Percentiles rank a stretch among this genome's conserved stretches.
These are phyloP conservation scores for Schrenkiella parvula DNA, from an alignment of 345 rosid genomes.

Conservation along the genomic window DNA sequence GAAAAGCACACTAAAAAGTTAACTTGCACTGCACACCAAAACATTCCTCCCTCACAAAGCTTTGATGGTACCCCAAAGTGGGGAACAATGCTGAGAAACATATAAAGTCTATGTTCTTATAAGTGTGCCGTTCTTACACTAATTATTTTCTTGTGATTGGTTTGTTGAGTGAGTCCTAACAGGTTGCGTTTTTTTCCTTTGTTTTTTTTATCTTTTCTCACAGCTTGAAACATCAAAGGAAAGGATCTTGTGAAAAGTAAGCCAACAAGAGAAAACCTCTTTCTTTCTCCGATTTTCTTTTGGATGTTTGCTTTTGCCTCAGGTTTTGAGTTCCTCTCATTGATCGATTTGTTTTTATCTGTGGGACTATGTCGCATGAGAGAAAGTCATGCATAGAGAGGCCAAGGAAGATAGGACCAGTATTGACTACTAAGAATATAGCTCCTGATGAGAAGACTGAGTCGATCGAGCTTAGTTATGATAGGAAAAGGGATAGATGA, in stretches of 20 bases:
- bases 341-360: conserved; percentile 34
- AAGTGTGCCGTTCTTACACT: too few species aligned
- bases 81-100: too few species aligned
- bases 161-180: too few species aligned
- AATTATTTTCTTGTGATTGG: too few species aligned
- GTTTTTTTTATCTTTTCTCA: too few species aligned
- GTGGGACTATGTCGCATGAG: conserved; percentile 83
- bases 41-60: too few species aligned
- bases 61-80: too few species aligned
- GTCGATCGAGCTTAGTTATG: conserved; percentile 68
- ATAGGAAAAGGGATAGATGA: conserved; percentile 85
- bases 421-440: conserved; percentile 61
- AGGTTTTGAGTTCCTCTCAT: not conserved
- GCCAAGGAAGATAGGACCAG: conserved; percentile 66
- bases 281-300: not conserved
- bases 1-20: too few species aligned
- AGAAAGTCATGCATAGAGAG: conserved; percentile 68
- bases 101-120: too few species aligned
- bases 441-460: conserved; percentile 84
- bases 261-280: not conserved
- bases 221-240: conserved; percentile 20
- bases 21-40: too few species aligned
- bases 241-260: conserved; percentile 61
- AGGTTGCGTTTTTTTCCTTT: too few species aligned
- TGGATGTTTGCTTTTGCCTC: not conserved